Evolutionary conservation across 768 basidiomycete species (phyloP).

Genomic region (Amanita pseudoporphyria): DNA sequence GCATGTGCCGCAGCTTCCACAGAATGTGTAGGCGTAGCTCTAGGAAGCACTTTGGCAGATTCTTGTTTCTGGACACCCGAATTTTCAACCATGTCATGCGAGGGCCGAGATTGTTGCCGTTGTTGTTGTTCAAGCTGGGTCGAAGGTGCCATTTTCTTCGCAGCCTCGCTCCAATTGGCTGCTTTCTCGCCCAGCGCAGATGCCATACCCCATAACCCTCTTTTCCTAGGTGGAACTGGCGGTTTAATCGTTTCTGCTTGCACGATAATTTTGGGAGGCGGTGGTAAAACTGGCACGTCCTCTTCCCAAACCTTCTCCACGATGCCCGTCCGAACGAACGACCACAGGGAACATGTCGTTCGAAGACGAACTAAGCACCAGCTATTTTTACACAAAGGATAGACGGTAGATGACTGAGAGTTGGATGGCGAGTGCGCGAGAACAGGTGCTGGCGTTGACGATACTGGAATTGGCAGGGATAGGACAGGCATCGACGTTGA

Average conservation of each 20-base stretch:
- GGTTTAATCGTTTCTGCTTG: conserved; percentile 31
- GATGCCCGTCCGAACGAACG: conserved; percentile 73
- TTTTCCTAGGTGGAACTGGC: conserved; percentile 44
- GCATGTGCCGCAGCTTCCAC: conserved; percentile 17
- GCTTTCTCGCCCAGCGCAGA: conserved; percentile 52
- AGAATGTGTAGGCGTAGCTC: conserved; percentile 20
- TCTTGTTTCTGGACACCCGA: neutral
- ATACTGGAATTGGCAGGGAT: conserved; percentile 22
- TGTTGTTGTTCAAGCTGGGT: conserved; percentile 10
- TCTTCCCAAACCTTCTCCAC: conserved; percentile 90
- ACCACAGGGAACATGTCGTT: conserved; percentile 85
- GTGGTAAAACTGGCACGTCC: conserved; percentile 35
- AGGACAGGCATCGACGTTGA: conserved; percentile 20
- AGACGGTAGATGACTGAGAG: conserved; percentile 36
- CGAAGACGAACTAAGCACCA: conserved; percentile 82
- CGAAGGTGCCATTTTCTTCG: conserved; percentile 8
- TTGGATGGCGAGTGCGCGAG: conserved; percentile 23
- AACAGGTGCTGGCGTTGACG: conserved; percentile 18
- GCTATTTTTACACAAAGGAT: conserved; percentile 76
- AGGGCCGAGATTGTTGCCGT: neutral
- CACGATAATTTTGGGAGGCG: conserved; percentile 19
- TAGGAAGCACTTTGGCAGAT: conserved; percentile 21
- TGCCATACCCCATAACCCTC: conserved; percentile 61
- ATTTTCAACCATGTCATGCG: conserved; percentile 5
- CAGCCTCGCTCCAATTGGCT: conserved; percentile 39